phyloP scores from a whole-genome alignment of 169 alveolate genomes.

The Eimeria zaria region DNA sequence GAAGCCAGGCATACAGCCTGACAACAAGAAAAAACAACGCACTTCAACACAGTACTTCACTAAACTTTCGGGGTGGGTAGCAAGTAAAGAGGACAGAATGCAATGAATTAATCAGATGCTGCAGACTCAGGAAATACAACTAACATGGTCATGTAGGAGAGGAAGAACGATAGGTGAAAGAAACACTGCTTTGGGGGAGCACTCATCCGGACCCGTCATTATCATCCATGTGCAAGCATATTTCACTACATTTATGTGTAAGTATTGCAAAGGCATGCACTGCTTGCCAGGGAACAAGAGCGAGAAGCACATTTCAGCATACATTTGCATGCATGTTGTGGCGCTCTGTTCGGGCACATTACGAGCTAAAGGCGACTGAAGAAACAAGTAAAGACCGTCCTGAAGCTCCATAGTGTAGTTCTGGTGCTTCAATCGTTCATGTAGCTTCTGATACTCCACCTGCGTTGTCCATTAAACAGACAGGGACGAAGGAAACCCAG shows the following conservation, averaged over 20 bases:
- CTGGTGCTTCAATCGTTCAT: conserved; percentile 52
- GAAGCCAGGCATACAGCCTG: conserved; percentile 84
- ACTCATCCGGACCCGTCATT: not conserved
- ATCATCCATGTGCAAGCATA: not conserved
- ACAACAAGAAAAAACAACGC: not conserved
- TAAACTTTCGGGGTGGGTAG: not conserved
- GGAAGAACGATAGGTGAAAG: not conserved
- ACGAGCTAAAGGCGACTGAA: conserved; percentile 77
- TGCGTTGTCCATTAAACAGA: not conserved
- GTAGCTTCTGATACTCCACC: conserved; percentile 81
- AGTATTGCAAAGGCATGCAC: not conserved
- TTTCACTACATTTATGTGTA: not conserved
- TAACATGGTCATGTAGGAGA: not conserved
- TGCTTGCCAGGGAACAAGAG: not conserved
- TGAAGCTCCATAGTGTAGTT: conserved; percentile 76
- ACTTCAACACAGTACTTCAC: not conserved
- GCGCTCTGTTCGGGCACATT: conserved; percentile 67
- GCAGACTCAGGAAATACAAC: not conserved
- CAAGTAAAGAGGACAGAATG: not conserved
- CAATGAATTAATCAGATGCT: not conserved
- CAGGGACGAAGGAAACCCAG: not conserved
- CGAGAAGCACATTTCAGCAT: not conserved
- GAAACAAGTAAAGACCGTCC: conserved; percentile 77
- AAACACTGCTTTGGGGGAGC: not conserved
- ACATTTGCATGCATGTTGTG: conserved; percentile 82